phyloP scores from a whole-genome alignment of 169 alveolate genomes.

The Cyclospora cayetanensis region DNA sequence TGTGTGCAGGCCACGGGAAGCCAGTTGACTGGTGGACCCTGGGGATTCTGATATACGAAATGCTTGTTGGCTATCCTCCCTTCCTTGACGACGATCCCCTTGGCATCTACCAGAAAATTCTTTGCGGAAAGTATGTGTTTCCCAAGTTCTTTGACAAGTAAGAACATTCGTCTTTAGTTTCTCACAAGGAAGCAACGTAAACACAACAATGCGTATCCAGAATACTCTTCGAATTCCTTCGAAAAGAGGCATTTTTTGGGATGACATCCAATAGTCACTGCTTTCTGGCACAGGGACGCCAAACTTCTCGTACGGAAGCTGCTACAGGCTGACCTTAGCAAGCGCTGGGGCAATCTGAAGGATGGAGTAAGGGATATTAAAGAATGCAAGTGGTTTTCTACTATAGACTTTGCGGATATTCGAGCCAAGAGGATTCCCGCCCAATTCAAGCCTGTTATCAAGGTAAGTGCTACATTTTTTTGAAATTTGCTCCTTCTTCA shows the following conservation, averaged over 20 bases:
- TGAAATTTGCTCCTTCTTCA: background rate
- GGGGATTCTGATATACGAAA: constrained; percentile 95
- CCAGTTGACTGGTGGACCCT: constrained; percentile 99
- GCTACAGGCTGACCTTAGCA: constrained; percentile 93
- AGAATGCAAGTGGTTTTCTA: constrained; percentile 86
- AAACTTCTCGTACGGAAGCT: constrained; percentile 89
- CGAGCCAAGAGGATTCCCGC: constrained; percentile 60
- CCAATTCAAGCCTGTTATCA: constrained; percentile 67
- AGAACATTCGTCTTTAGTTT: background rate
- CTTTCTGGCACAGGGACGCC: constrained; percentile 73
- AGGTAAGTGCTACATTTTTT: background rate
- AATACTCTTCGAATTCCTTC: background rate
- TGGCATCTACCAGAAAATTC: constrained; percentile 95
- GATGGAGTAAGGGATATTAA: constrained; percentile 95
- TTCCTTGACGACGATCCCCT: constrained; percentile 98
- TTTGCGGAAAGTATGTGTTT: constrained; percentile 94
- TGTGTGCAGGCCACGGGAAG: constrained; percentile 92
- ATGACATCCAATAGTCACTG: too few relatives aligned
- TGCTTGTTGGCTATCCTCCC: constrained; percentile 98
- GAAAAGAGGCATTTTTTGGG: background rate
- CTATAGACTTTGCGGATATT: constrained; percentile 68
- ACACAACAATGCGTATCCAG: background rate
- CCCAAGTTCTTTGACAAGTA: constrained; percentile 74
- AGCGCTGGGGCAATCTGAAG: constrained; percentile 95
- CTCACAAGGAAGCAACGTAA: background rate